Evolutionary conservation across 2,329 filamentous ascomycete species (phyloP), one percentile per base, ranked within the genome.

Genomic region (Hypoxylon sp.): DNA sequence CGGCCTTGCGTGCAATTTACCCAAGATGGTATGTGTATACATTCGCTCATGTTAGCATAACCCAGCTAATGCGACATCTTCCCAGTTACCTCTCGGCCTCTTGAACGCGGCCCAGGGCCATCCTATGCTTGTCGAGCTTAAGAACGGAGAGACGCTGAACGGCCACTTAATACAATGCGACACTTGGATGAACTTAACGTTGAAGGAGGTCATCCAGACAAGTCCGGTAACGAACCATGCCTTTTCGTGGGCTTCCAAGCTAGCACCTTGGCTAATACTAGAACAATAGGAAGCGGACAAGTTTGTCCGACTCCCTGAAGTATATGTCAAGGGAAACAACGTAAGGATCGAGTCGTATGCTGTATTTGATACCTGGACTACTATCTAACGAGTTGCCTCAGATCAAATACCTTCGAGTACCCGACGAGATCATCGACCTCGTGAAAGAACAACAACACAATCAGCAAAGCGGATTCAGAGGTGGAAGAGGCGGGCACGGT

Each of bases 151-250:
- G 80, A 98, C 95, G 0, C 87, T 99, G 64, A 99, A 98, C 81
- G 95, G 95, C 67, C 93, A 97, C 76, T 84, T 99, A 62, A 91
- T 97, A 78, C 93, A 91, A 79, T 99, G 94, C 88, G 95, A 99
- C 79, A 99, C 94, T 50, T 99, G 95, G 93, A 99, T 99, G 95
- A 99, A 99, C 81, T 83, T 99, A 72, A 98, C 94, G 1, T 81
- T 99, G 70, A 97, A 95, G 79, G 95, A 98, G 79, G 96, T 99
- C 20, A 92, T 98, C 34, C 94, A 98, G 80, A 98, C 95, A 17
- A 97, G 91, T 76, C 89, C 94, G 22, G 88, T 91, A 79, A 53
- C 84, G 71, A 19, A 28, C 57, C 6, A 17, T 24, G 24, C 37
- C 17, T 37, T 11, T 43, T 4, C n/a, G 6, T 39, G 2, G 37